Percentiles rank a stretch among this genome's conserved stretches.
phyloP scores from a whole-genome alignment of 73 alveolate species.

The Tetrahymena thermophila region DNA sequence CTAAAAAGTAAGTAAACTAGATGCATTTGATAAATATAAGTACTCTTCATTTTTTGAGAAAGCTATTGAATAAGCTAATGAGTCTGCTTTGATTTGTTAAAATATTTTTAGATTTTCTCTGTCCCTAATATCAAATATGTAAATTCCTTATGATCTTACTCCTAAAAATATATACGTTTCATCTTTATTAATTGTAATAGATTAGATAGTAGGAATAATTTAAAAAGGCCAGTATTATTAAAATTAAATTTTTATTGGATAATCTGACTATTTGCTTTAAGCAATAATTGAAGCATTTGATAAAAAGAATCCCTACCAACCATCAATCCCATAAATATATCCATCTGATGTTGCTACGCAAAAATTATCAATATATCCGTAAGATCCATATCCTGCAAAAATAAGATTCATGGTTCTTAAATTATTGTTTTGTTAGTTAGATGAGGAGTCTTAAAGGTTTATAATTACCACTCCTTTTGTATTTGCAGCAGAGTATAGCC shows the following conservation, averaged over 20 bases:
- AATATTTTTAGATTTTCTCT: not conserved
- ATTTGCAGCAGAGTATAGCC: not conserved
- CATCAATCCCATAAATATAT: not conserved
- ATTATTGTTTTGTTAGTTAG: too few relatives aligned
- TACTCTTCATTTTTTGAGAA: not conserved
- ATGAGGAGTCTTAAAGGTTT: not conserved
- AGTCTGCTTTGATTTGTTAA: not conserved
- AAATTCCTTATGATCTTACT: not conserved
- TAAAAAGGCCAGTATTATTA: not conserved
- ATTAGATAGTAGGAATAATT: not conserved
- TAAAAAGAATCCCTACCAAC: not conserved
- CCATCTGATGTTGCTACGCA: not conserved
- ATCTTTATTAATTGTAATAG: not conserved
- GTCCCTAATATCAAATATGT: not conserved
- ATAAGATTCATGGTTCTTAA: not conserved
- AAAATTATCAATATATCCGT: not conserved
- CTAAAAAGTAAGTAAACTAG: not conserved
- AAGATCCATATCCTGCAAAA: not conserved
- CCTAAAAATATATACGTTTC: not conserved
- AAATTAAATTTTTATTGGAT: not conserved
- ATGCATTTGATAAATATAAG: not conserved
- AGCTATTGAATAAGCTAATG: not conserved
- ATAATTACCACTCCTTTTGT: not conserved
- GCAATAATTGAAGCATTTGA: not conserved
- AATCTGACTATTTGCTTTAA: not conserved